Conservation (phyloP, 1,139 yeast species). For the Candida tropicalis region DNA sequence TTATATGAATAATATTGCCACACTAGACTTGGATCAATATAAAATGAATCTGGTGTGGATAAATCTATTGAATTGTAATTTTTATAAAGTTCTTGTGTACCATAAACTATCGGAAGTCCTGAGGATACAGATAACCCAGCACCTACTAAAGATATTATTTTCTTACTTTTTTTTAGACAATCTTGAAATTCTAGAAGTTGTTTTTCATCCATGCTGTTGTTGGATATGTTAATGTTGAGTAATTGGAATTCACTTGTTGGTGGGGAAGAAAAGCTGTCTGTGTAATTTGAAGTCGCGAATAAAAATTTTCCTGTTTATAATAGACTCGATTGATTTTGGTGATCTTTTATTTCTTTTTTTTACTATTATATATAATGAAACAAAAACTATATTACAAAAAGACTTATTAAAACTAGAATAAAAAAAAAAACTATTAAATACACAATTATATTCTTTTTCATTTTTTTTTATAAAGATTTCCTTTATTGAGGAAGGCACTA, state of each 20-base stretch:
- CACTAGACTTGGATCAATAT: slow-evolving; percentile 78
- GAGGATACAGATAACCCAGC: slow-evolving; percentile 82
- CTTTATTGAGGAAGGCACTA: background rate
- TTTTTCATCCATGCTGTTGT: slow-evolving; percentile 9
- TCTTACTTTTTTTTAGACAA: slow-evolving; percentile 50
- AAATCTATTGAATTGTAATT: slow-evolving; percentile 78
- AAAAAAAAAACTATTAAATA: background rate
- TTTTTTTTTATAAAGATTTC: too few species aligned
- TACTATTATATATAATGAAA: too few species aligned
- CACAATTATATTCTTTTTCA: too few species aligned
- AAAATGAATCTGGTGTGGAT: slow-evolving; percentile 90
- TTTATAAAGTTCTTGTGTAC: slow-evolving; percentile 76
- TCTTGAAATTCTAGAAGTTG: slow-evolving; percentile 56
- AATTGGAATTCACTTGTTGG: background rate
- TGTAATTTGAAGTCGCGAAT: background rate
- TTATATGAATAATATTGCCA: slow-evolving; percentile 87
- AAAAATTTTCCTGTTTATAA: background rate
- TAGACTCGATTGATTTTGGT: too few species aligned
- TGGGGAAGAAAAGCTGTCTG: background rate
- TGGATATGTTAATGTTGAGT: background rate
- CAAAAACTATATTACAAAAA: background rate
- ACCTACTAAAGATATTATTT: slow-evolving; percentile 76
- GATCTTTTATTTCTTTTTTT: too few species aligned
- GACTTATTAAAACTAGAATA: too few species aligned
- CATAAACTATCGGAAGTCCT: slow-evolving; percentile 75